These are phyloP conservation scores for Lenzites betulinus DNA, from an alignment of 768 basidiomycete genomes.

Conservation along the genomic window DNA sequence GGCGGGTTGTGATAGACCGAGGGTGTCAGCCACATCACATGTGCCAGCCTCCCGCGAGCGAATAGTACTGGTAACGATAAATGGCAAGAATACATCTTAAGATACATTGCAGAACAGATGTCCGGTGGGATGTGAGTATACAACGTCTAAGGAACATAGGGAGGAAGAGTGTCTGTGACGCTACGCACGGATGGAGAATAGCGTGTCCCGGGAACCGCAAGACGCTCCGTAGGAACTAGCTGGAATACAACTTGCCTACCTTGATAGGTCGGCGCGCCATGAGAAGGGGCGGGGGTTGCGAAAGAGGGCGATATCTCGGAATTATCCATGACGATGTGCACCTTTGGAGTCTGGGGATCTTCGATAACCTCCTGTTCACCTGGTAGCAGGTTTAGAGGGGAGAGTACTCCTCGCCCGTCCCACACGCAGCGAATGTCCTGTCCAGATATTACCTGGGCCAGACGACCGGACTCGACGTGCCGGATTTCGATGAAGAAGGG, in stretches of 20 bases:
- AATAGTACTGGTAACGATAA: too few relatives aligned
- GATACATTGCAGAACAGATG: neutral
- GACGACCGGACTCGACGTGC: conserved; percentile 40
- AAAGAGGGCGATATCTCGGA: conserved; percentile 4
- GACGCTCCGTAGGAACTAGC: conserved; percentile 13
- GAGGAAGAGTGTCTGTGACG: conserved; percentile 18
- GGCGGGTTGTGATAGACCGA: neutral
- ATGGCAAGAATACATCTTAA: neutral
- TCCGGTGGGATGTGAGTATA: neutral
- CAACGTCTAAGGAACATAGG: conserved; percentile 6
- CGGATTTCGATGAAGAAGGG: conserved; percentile 47
- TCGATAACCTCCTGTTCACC: conserved; percentile 5
- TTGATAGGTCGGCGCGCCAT: neutral
- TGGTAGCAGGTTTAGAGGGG: neutral
- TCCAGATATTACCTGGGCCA: conserved; percentile 41
- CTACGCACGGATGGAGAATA: conserved; percentile 20
- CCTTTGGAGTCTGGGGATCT: conserved; percentile 12
- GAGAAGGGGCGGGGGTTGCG: neutral
- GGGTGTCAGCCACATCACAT: neutral
- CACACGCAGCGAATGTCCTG: conserved; percentile 45
- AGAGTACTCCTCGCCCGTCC: conserved; percentile 40
- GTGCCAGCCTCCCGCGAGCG: too few relatives aligned
- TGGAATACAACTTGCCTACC: conserved; percentile 8
- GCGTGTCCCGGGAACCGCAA: conserved; percentile 16
- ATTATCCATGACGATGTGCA: conserved; percentile 16